Evolutionary conservation across 805 yeast genomes (phyloP), one percentile per base, ranked within the genome.

Genomic region (Pichia eremophila): DNA sequence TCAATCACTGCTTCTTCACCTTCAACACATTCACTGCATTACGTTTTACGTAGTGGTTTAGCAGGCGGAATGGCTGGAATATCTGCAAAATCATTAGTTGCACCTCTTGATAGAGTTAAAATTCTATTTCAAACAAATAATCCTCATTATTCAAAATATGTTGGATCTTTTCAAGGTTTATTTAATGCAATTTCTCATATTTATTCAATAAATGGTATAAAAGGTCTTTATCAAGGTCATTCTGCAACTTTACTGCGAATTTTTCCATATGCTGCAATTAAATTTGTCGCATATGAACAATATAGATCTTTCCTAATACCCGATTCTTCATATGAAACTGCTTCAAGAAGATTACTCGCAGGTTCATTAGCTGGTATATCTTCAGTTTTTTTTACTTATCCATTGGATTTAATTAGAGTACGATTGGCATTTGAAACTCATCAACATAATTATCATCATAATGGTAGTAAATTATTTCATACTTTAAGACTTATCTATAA

Each of bases 41-140:
- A 34, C 8, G 80, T 93, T 17, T 50, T 87, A 36, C 74, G 88
- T 52, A 83, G 95, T 19, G 99, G 96, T 0, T 54, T 89, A 0
- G 95, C 99, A 0, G 99, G 99, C 18, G 99, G 99, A 3, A 57
- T 86, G 4, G 96, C 98, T 0, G 99, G 99, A 1, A 80, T 89
- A 46, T 87, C 93, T n/a, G 98, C 96, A 3, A 93, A 93, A 60
- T 88, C 98, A 0, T 70, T 90, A 47, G 86, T 93, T 40, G 99
- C 99, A 0, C 99, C 99, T 1, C 66, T 93, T 49, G 99, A 93
- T 65, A 74, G 99, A 57, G 91, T 93, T 54, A 93, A 93, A 68
- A 93, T 93, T 59, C 69, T 93, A 43, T 93, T 93, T 66, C 99
- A 93, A 67, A 93, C 99, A 2, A 79, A 91, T 18, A 89, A 91